Conservation (phyloP, 345 rosid genomes). For the Pugionium cornutum region DNA sequence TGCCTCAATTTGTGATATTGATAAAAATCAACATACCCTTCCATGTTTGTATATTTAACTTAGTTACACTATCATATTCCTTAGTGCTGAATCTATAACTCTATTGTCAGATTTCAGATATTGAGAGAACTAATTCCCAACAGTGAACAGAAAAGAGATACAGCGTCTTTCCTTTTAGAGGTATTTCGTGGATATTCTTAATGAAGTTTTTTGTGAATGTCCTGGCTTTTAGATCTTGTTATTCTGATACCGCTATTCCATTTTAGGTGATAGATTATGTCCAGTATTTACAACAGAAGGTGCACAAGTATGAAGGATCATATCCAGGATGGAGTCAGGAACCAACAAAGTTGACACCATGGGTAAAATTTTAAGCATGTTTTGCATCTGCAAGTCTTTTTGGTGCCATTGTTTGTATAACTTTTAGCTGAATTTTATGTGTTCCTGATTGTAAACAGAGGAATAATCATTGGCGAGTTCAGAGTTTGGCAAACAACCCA, state of each 20-base stretch:
- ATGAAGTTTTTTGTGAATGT: background rate
- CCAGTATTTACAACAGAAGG: slow-evolving; percentile 76
- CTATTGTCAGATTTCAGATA: slow-evolving; percentile 76
- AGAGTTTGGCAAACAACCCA: slow-evolving; percentile 59
- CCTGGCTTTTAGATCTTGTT: slow-evolving; percentile 9
- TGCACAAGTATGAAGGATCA: slow-evolving; percentile 80
- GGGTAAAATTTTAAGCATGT: slow-evolving; percentile 54
- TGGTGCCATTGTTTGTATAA: slow-evolving; percentile 15
- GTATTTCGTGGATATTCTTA: slow-evolving; percentile 35
- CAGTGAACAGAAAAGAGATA: slow-evolving; percentile 88
- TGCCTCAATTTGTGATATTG: background rate
- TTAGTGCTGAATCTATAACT: slow-evolving; percentile 5
- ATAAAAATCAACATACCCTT: background rate
- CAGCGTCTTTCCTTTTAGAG: slow-evolving; percentile 94
- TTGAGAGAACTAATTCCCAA: slow-evolving; percentile 91
- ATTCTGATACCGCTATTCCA: background rate
- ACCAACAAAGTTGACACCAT: slow-evolving; percentile 77
- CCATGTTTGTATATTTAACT: background rate
- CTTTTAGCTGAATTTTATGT: slow-evolving; percentile 7
- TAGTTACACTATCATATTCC: background rate
- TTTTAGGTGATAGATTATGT: slow-evolving; percentile 88
- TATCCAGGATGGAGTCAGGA: slow-evolving; percentile 85
- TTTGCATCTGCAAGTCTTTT: background rate
- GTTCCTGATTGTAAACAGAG: slow-evolving; percentile 55
- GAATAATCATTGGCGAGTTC: slow-evolving; percentile 93